Evolutionary conservation across 371 early-diverging fungal genomes (phyloP), one percentile per base, ranked within the genome.

Genomic region (Rhizopus sp.): DNA sequence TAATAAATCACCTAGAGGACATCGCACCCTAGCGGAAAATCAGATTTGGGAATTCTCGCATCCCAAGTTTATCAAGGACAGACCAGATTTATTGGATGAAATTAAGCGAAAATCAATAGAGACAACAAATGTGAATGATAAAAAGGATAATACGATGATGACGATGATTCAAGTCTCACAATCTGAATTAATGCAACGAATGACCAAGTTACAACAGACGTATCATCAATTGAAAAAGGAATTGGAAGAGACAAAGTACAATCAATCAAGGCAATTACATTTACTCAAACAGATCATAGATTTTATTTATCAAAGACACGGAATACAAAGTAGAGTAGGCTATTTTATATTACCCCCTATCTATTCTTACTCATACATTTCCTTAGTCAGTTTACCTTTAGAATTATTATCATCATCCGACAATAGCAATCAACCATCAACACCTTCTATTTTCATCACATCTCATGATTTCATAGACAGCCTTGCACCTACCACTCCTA

Each of bases 1-100:
- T 5, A 86, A 90, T 59, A 88, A 89, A 57, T 91, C 92, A 23
- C 88, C 88, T 17, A 78, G 90, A 17, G 83, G 83, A 47, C 85
- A 81, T 31, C 86, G 91, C 32, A 89, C 88, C 10, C 63, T 83
- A 48, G 88, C 89, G 6, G 92, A 91, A 63, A 89, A 91, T 71
- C 85, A 79, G 52, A 80, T 81, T 17, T 85, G 85, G 83, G 87
- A 87, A 60, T 84, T 83, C 56, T 81, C 71, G 13, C 78, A 83
- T 65, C 71, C 76, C 9, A 74, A 83, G 41, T 84, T 84, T 37
- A 59, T 78, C 12, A 70, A 76, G 33, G 75, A 80, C 59, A 77
- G 80, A 50, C 82, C 82, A 1, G 88, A 81, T 50, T 62, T 83
- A 46, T 63, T 82, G 53, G 78, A 76, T 35, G 73, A 81, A 30